Evolutionary conservation across 352 stramenopile species (phyloP).

Genomic region (Pythium aristosporum): DNA sequence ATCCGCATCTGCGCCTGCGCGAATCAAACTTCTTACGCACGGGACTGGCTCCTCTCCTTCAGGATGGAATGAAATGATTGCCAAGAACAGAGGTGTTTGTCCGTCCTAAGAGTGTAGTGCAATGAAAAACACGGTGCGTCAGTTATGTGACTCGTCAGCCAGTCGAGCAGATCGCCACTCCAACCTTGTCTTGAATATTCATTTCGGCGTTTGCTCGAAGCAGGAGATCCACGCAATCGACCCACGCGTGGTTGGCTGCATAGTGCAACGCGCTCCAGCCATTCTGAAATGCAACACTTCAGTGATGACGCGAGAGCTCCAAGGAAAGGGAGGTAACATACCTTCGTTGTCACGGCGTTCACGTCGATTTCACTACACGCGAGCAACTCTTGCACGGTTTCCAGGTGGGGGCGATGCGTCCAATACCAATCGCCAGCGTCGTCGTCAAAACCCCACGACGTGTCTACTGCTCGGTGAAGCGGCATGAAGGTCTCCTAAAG

Average conservation of each 20-base stretch:
- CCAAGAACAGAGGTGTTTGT: conserved; percentile 1
- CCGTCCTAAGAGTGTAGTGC: conserved; percentile 1
- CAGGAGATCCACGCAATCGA: conserved; percentile 4
- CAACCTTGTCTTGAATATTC: conserved; percentile 10
- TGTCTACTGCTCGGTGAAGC: conserved; percentile 1
- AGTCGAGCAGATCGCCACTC: background rate
- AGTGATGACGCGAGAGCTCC: background rate
- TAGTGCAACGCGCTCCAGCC: conserved; percentile 10
- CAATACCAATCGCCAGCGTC: background rate
- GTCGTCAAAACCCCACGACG: background rate
- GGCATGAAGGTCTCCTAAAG: background rate
- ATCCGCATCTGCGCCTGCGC: conserved; percentile 1
- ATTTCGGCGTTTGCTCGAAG: background rate
- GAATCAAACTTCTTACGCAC: conserved; percentile 6
- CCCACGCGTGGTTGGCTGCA: background rate
- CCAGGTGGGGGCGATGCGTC: background rate
- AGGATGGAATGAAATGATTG: background rate
- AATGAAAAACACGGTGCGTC: background rate
- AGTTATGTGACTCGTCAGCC: background rate
- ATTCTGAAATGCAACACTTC: conserved; percentile 1
- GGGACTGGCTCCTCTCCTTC: background rate
- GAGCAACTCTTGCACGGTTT: conserved; percentile 7
- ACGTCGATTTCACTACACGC: conserved; percentile 2
- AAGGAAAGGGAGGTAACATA: background rate
- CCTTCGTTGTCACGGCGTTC: conserved; percentile 6